Conservation (phyloP, 1,284 basidiomycete genomes). For the Filobasidium uniguttulatum region DNA sequence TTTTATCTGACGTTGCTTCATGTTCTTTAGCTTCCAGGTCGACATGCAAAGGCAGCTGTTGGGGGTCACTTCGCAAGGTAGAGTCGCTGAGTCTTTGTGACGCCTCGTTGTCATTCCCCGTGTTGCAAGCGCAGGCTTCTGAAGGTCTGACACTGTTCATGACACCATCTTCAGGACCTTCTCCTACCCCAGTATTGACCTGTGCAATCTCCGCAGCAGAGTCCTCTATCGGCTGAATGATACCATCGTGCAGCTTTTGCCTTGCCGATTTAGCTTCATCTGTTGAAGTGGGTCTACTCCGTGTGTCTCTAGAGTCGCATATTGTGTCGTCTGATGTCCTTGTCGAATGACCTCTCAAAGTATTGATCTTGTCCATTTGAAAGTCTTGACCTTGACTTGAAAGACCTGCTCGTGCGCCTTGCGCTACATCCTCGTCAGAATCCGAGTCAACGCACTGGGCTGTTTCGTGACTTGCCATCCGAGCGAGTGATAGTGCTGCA, state of each 20-base stretch:
- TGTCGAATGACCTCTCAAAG: neutral
- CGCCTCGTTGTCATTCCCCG: neutral
- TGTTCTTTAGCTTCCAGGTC: neutral
- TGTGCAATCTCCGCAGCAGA: neutral
- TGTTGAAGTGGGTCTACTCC: neutral
- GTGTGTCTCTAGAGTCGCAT: neutral
- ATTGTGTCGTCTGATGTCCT: no score
- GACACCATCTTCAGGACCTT: neutral
- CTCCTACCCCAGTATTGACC: neutral
- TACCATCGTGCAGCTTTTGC: neutral
- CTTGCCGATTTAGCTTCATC: neutral
- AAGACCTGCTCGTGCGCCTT: neutral
- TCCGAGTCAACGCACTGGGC: slow-evolving; percentile 2
- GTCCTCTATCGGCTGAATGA: neutral
- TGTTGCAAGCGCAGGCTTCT: neutral
- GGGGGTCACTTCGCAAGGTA: no score
- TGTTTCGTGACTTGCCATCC: slow-evolving; percentile 15
- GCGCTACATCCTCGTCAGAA: slow-evolving; percentile 4
- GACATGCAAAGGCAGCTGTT: no score
- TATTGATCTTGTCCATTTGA: neutral
- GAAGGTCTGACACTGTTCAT: neutral
- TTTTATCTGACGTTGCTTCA: neutral
- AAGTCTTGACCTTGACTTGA: neutral
- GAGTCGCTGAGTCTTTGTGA: neutral
- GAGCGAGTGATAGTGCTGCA: slow-evolving; percentile 9